phyloP scores from a whole-genome alignment of 352 stramenopile species.

The Phytophthora palmivora region DNA sequence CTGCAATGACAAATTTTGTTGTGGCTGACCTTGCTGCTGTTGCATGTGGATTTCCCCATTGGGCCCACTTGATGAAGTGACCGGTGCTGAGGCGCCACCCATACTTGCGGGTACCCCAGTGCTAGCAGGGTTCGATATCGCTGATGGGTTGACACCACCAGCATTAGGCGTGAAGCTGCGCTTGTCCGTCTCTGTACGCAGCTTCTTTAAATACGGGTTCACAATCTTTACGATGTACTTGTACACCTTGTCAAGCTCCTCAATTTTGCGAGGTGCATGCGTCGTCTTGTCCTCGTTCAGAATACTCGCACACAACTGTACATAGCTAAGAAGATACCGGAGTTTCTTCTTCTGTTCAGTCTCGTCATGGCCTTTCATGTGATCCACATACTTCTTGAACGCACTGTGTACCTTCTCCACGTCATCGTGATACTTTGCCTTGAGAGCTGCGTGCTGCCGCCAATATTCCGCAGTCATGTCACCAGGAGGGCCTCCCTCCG shows the following conservation, averaged over 20 bases:
- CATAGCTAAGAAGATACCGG: slow-evolving; percentile 83
- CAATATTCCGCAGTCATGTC: slow-evolving; percentile 79
- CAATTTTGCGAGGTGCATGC: slow-evolving; percentile 73
- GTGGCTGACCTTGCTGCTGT: slow-evolving; percentile 30
- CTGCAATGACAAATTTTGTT: slow-evolving; percentile 38
- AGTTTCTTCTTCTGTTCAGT: slow-evolving; percentile 90
- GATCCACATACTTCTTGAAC: slow-evolving; percentile 90
- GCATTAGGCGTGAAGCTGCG: slow-evolving; percentile 46
- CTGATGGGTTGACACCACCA: slow-evolving; percentile 17
- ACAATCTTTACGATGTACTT: slow-evolving; percentile 92
- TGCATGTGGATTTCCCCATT: slow-evolving; percentile 41
- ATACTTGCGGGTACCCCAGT: slow-evolving; percentile 24
- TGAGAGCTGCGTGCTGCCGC: slow-evolving; percentile 77
- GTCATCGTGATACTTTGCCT: slow-evolving; percentile 83
- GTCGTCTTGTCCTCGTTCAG: slow-evolving; percentile 81
- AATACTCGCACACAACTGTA: slow-evolving; percentile 81
- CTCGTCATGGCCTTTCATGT: slow-evolving; percentile 88
- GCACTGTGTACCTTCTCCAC: slow-evolving; percentile 88
- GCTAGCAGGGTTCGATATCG: slow-evolving; percentile 17
- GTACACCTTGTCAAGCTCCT: slow-evolving; percentile 89
- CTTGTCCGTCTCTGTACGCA: slow-evolving; percentile 82
- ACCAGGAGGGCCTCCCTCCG: slow-evolving; percentile 28
- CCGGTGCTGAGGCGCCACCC: slow-evolving; percentile 6
- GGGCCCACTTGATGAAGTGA: slow-evolving; percentile 21
- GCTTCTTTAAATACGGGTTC: slow-evolving; percentile 88